Percentiles rank a stretch among this genome's conserved stretches.
Conservation (phyloP, 2,329 filamentous ascomycete genomes). For the Chrysosphaeria jannelii region DNA sequence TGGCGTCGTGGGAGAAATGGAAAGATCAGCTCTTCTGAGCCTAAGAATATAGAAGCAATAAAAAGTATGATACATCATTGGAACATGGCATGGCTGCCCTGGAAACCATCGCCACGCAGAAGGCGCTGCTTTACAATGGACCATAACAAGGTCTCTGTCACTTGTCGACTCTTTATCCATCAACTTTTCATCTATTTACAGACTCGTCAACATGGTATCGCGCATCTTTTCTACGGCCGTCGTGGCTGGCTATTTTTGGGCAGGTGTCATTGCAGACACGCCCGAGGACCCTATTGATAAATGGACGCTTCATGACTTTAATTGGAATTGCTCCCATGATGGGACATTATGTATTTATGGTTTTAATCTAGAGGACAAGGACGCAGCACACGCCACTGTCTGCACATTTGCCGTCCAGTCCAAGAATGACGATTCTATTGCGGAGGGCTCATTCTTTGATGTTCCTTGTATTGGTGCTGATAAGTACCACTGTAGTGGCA, state of each 20-base stretch:
- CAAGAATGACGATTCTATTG: neutral
- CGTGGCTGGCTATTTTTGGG: no score
- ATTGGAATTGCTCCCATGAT: conserved; percentile 4
- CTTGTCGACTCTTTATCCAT: no score
- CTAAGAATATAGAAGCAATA: conserved; percentile 6
- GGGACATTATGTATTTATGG: conserved; percentile 4
- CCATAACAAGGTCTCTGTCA: no score
- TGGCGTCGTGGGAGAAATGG: conserved; percentile 64
- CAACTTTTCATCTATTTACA: conserved; percentile 16
- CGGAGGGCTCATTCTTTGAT: conserved; percentile 2
- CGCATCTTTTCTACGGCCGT: no score
- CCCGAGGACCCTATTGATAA: no score
- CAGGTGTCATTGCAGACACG: no score
- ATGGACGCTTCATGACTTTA: conserved; percentile 4
- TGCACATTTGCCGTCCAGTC: conserved; percentile 3
- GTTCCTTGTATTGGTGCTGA: conserved; percentile 3
- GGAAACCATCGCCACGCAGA: neutral
- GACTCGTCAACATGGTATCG: no score
- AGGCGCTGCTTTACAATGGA: conserved; percentile 1
- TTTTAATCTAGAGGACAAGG: conserved; percentile 3
- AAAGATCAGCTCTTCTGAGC: conserved; percentile 27
- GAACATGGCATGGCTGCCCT: no score
- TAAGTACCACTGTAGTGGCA: conserved; percentile 5
- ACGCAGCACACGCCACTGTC: neutral
- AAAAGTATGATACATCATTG: neutral